Base-by-base conservation (phyloP, 192 early-diverging fungal genomes). In the Umbelopsis ramanniana region DNA sequence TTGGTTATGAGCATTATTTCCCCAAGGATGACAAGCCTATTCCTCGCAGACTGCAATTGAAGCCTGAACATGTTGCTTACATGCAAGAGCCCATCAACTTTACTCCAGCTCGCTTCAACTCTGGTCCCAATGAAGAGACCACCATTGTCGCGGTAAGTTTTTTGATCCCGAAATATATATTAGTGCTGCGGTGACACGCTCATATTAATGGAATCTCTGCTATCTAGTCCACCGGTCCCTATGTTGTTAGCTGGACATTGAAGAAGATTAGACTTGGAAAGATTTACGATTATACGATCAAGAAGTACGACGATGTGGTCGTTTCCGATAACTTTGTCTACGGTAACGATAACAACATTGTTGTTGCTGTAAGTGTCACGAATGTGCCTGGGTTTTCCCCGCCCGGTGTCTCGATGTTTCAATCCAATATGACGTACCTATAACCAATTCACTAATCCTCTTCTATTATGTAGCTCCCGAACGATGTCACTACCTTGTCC, bases 211-310 rank as follows among this genome's bases (percentile, higher is more conserved):
- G 29, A 29, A 29, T 29, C 3, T 3, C 29, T 2, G 3, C 3
- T 29, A 2, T 50, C 2, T 50, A 76, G 91, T 70, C 55, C 48
- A 94, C 95, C 14, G 96, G 96, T 10, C 91, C 90, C 21, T 96
- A 89, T 80, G 93, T 97, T 37, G 89, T 98, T 55, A 91, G 92
- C 14, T 98, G 96, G 96, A 96, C 92, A 78, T 91, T 98, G 78
- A 83, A 89, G 15, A 82, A 89, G 6, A 92, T 93, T n/a, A 91
- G 92, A 79, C 79, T 82, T 46, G 93, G 92, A 10, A 89, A 93
- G 45, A 82, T 86, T 3, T 84, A 90, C 71, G 92, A 93, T 69
- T 98, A 98, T 80, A 85, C 86, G 14, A 96, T 98, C 81, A 96
- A 95, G 79, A 86, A 93, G 76, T 98, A 94, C 66, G 69, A 82